Evolutionary conservation across 306 rosid genomes (phyloP), one percentile per base, ranked within the genome.

Genomic region (Argentina anserina): DNA sequence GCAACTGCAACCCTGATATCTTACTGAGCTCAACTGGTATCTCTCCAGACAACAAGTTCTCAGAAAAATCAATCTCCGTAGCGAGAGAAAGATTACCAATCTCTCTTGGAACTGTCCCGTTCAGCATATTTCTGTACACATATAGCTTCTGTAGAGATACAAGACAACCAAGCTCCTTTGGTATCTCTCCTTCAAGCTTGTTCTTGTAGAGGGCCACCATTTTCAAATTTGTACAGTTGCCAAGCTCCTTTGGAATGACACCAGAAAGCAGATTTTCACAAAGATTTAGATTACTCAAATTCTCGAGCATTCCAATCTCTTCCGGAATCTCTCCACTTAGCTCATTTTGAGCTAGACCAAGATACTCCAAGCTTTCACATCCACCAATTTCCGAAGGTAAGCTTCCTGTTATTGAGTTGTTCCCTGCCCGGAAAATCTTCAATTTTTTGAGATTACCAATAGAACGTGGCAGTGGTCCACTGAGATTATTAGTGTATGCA

Each of bases 291-390:
- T 72, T 82, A 3, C 66, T 79, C 81, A 92, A 81, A 20, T 46
- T 82, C 78, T 40, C 25, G 64, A 92, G 94, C 94, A 81, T 77
- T 59, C 96, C 97, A 56, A 88, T 76, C 88, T 84, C 96, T 21
- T 76, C 81, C 2, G 96, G 97, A 29, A 92, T 65, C 58, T 82
- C 86, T 71, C 94, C 96, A 39, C 64, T 86, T 18, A 92, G 59
- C 76, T 84, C 82, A 80, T 88, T 90, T 81, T 88, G 81, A 33
- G 97, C 93, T 72, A 92, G 96, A 76, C 96, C 97, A 45, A 92
- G 92, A 50, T 64, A 72, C 34, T 29, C 58, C 81, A 92, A 81
- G 78, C 82, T 81, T 53, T 28, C 69, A 62, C 96, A 92, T 39
- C 80, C 79, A 58, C 96, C 72, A 26, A 92, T 90, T 75, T 86